Conservation (phyloP, 805 yeast species). For the Candida oleophila region DNA sequence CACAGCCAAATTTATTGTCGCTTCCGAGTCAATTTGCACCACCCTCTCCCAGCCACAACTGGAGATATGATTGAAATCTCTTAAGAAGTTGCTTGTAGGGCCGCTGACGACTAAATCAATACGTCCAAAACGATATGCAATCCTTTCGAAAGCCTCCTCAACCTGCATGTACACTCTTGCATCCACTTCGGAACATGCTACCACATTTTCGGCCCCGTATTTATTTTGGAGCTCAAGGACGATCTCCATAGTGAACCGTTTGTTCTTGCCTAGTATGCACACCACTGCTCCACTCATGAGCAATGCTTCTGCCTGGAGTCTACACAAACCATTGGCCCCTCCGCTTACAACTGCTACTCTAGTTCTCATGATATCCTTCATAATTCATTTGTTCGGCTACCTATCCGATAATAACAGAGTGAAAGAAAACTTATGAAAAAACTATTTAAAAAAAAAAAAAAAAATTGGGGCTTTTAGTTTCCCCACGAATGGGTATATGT, state of each 20-base stretch:
- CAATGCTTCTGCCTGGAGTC: conserved; percentile 84
- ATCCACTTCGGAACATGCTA: conserved; percentile 70
- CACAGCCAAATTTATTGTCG: conserved; percentile 41
- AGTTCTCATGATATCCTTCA: background rate
- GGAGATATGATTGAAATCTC: conserved; percentile 44
- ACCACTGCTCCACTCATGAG: conserved; percentile 85
- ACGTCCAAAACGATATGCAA: conserved; percentile 46
- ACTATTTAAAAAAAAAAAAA: background rate
- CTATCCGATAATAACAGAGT: background rate
- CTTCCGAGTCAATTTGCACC: conserved; percentile 38
- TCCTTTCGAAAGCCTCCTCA: conserved; percentile 57
- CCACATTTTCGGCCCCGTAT: conserved; percentile 58
- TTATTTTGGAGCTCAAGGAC: conserved; percentile 60
- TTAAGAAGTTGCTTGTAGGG: conserved; percentile 43
- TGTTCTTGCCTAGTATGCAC: conserved; percentile 77
- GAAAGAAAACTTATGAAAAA: background rate
- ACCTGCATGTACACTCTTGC: conserved; percentile 67
- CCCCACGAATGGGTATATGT: background rate
- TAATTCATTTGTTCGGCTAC: background rate
- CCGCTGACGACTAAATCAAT: conserved; percentile 46
- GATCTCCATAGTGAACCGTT: conserved; percentile 59
- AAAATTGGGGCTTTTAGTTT: background rate
- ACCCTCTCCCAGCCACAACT: conserved; percentile 42
- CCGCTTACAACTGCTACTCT: conserved; percentile 90
- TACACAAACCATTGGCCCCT: conserved; percentile 92